These are phyloP conservation scores for Penicillium verrucosum DNA, from an alignment of 2,329 filamentous ascomycete genomes.

Conservation along the genomic window DNA sequence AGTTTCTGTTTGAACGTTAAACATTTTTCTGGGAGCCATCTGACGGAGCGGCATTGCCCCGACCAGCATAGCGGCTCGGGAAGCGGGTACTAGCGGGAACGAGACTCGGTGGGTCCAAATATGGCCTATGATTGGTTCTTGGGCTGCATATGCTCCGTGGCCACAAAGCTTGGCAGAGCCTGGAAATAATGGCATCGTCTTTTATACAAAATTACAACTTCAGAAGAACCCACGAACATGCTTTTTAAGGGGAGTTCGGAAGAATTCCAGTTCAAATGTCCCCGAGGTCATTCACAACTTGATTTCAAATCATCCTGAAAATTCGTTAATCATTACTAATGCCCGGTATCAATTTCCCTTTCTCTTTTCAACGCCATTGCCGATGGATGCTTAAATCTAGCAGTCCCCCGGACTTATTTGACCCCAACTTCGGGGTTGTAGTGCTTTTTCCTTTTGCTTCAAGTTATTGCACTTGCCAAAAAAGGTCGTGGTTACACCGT, in stretches of 20 bases:
- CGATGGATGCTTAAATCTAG: not conserved
- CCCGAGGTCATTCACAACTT: not conserved
- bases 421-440: not conserved
- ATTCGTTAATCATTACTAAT: not conserved
- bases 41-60: not conserved
- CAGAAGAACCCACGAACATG: not conserved
- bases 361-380: not conserved
- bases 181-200: slow-evolving; percentile 9
- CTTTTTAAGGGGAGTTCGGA: not conserved
- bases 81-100: slow-evolving; percentile 1
- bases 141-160: not conserved
- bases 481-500: too few species aligned
- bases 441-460: too few species aligned
- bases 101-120: not conserved
- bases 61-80: not conserved
- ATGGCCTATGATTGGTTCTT: not conserved
- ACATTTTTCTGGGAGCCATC: not conserved
- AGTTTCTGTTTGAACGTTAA: not conserved
- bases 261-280: not conserved
- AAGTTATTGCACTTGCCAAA: too few species aligned
- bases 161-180: slow-evolving; percentile 11
- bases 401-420: not conserved
- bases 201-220: slow-evolving; percentile 11
- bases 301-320: not conserved
- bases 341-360: not conserved